Evolutionary conservation across 2,329 filamentous ascomycete genomes (phyloP).

Genomic region (Beauveria rudraprayagi): DNA sequence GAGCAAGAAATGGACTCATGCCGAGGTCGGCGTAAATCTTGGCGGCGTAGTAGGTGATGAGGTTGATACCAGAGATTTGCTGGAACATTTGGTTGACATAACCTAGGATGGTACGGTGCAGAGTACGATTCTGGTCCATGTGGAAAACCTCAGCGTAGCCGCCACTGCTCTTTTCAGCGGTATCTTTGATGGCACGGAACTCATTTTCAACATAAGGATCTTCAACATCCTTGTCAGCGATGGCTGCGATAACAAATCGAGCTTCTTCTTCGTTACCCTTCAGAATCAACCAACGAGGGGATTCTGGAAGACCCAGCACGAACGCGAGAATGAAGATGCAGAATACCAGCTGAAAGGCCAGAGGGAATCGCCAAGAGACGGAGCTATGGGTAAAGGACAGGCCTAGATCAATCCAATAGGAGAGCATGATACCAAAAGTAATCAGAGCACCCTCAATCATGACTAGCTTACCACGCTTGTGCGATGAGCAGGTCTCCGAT

Average conservation of each 20-base stretch:
- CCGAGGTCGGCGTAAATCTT: constrained; percentile 50
- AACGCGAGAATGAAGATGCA: constrained; percentile 48
- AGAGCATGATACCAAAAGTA: constrained; percentile 47
- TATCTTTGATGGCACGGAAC: constrained; percentile 53
- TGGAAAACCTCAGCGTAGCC: constrained; percentile 52
- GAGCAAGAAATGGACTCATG: constrained; percentile 44
- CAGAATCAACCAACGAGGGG: constrained; percentile 40
- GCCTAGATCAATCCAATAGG: constrained; percentile 54
- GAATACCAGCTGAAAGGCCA: constrained; percentile 48
- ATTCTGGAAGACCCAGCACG: constrained; percentile 47
- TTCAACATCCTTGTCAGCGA: constrained; percentile 46
- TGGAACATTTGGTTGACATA: constrained; percentile 57
- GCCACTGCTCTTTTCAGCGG: constrained; percentile 62
- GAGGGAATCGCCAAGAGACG: constrained; percentile 49
- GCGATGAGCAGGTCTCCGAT: constrained; percentile 48
- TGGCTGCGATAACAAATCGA: constrained; percentile 37
- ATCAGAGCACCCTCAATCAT: constrained; percentile 54
- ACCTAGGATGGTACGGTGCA: constrained; percentile 53
- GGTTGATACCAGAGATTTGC: constrained; percentile 55
- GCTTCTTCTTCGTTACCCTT: constrained; percentile 40
- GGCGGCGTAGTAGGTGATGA: constrained; percentile 56
- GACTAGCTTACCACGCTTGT: constrained; percentile 52
- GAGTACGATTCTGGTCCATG: constrained; percentile 46
- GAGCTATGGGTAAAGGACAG: constrained; percentile 40
- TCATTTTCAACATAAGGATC: constrained; percentile 52